phyloP scores from a whole-genome alignment of 768 basidiomycete genomes.

The Cystofilobasidium macerans region DNA sequence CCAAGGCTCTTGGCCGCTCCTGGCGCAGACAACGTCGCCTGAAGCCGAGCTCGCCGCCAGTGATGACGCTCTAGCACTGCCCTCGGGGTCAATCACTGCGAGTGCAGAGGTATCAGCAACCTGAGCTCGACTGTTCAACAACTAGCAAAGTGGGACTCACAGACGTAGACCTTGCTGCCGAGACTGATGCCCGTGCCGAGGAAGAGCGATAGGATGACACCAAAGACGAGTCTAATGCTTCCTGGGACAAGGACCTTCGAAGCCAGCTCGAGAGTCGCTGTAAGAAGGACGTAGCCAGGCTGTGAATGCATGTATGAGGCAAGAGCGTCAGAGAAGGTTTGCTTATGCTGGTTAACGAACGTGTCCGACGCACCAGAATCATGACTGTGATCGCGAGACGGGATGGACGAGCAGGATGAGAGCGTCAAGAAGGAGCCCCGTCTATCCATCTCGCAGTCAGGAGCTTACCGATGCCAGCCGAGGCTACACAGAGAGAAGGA shows the following conservation, averaged over 20 bases:
- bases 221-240: conserved; percentile 17
- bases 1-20: conserved; percentile 6
- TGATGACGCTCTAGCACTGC: background rate
- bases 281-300: conserved; percentile 17
- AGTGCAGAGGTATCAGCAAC: background rate
- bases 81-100: background rate
- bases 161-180: conserved; percentile 16
- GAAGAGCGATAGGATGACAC: conserved; percentile 19
- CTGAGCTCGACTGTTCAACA: no score
- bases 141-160: background rate
- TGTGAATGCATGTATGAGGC: no score
- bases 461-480: conserved; percentile 17
- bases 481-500: conserved; percentile 6
- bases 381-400: background rate
- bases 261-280: conserved; percentile 16
- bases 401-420: no score
- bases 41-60: background rate
- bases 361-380: background rate
- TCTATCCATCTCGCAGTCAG: background rate
- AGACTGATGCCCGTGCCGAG: conserved; percentile 21
- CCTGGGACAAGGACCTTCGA: conserved; percentile 21
- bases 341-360: background rate
- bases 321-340: background rate
- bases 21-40: conserved; percentile 4
- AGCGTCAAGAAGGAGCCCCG: no score